Conservation (phyloP, 768 basidiomycete genomes). For the Lentinus tigrinus region DNA sequence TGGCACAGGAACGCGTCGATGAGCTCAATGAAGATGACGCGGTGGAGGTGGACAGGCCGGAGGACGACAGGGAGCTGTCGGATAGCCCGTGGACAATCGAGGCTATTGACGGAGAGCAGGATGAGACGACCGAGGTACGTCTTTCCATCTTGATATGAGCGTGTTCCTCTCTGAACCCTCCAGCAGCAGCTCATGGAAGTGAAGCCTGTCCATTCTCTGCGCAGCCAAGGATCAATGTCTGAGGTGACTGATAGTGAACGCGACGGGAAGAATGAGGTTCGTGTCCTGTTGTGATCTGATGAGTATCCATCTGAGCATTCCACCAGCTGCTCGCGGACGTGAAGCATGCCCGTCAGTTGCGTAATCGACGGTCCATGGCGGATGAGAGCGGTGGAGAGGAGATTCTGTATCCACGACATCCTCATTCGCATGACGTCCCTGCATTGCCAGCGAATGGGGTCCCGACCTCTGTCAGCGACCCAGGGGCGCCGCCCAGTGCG, state of each 20-base stretch:
- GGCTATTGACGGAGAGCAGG: constrained; percentile 76
- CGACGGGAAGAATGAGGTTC: constrained; percentile 35
- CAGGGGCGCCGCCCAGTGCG: constrained; percentile 62
- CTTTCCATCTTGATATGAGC: constrained; percentile 7
- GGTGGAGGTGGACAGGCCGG: constrained; percentile 17
- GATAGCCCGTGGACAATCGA: constrained; percentile 91
- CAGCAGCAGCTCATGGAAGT: constrained; percentile 38
- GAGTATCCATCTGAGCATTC: not conserved
- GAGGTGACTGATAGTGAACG: constrained; percentile 54
- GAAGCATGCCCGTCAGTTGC: constrained; percentile 48
- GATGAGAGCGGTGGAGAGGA: constrained; percentile 91
- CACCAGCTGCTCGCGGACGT: constrained; percentile 37
- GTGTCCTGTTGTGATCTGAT: too few relatives aligned
- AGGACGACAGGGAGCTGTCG: constrained; percentile 51
- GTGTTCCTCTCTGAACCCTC: not conserved
- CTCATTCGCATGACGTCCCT: constrained; percentile 22
- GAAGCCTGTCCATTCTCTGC: constrained; percentile 48
- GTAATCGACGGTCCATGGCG: constrained; percentile 62
- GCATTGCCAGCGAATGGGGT: not conserved
- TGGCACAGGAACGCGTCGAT: constrained; percentile 34
- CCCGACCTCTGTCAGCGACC: not conserved
- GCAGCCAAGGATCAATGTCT: constrained; percentile 46
- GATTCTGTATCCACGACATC: constrained; percentile 80
- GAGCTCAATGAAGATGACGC: constrained; percentile 33
- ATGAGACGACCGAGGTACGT: constrained; percentile 67